Base-by-base conservation (phyloP, 352 stramenopile species). In the Hyaloperonospora brassicae region DNA sequence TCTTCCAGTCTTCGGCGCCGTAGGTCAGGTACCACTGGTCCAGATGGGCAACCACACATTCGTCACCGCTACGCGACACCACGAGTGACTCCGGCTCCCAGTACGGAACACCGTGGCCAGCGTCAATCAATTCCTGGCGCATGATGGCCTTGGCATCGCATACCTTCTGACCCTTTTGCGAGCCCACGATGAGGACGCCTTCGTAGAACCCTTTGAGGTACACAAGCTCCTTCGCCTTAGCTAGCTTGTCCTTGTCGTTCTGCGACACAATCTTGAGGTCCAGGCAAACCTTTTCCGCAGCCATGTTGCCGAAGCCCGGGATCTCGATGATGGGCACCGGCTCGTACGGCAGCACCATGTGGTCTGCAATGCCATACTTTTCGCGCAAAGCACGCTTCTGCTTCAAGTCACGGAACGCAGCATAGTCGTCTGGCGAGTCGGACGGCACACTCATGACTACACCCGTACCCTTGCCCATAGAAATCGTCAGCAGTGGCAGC, bases 1-100 rank as follows among this genome's bases (percentile, higher is more conserved):
- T 82, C 60, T 96, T 96, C 97, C 97, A 99, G 54, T 97, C 91
- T 65, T 98, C 95, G 36, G 98, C 95, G 52, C 97, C 97, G 67
- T 99, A 99, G 13, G 89, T 93, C 49, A 98, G 76, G 67, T 99
- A 99, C 97, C 96, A 99, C 80, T 99, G 97, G 84, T 99, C 97
- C 48, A 98, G 90, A 27, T 98, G 94, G 21, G 97, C 97, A 38
- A 99, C 97, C 5, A 99, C 96, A 66, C 97, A 99, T 70, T 99
- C 97, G 62, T 99, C 97, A 38, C 97, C 97, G 38, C 75, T 86
- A 57, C 96, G 92, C 40, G 89, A 98, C 64, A 99, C 96, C 45
- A 99, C 96, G 13, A 92, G 80, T 17, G 89, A 98, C 72, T 99
- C 97, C 0, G 97, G 93, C 72, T 99, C 97, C 83, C 95, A 99